These are phyloP conservation scores for Solanum clarkiae DNA, from an alignment of 257 asterid genomes.

Conservation along the genomic window DNA sequence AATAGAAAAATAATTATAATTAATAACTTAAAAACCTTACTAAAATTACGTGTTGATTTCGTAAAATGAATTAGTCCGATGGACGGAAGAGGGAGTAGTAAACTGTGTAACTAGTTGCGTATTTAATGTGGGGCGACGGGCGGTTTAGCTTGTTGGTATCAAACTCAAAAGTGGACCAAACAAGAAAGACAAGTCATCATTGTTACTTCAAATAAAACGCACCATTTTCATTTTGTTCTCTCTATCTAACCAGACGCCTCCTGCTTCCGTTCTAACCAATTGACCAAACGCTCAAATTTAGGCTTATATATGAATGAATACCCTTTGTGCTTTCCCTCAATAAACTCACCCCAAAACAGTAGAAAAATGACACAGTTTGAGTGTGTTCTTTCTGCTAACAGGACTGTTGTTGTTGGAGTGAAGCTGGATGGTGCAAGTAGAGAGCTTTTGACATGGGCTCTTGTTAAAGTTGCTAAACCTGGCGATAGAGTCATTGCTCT, in stretches of 20 bases:
- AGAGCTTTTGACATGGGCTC: conserved; percentile 92
- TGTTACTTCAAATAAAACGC: neutral
- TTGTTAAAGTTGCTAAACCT: conserved; percentile 80
- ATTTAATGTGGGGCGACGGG: neutral
- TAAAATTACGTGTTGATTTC: no score
- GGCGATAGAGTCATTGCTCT: conserved; percentile 93
- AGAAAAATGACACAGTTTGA: neutral
- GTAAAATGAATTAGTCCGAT: no score
- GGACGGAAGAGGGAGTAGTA: no score
- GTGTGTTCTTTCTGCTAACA: neutral
- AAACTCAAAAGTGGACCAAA: neutral
- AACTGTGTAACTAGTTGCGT: neutral
- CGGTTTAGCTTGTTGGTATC: neutral
- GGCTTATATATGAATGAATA: neutral
- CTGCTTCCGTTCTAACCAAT: neutral
- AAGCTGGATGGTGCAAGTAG: conserved; percentile 64
- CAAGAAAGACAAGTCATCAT: neutral
- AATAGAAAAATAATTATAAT: no score
- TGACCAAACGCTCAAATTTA: neutral
- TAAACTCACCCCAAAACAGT: neutral
- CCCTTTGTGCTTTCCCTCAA: neutral
- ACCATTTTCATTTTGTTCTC: neutral
- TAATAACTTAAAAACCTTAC: no score
- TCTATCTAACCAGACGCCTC: neutral
- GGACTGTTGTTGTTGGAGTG: conserved; percentile 72